Evolutionary conservation across 345 rosid species (phyloP).

Genomic region (Ailanthus altissimus): DNA sequence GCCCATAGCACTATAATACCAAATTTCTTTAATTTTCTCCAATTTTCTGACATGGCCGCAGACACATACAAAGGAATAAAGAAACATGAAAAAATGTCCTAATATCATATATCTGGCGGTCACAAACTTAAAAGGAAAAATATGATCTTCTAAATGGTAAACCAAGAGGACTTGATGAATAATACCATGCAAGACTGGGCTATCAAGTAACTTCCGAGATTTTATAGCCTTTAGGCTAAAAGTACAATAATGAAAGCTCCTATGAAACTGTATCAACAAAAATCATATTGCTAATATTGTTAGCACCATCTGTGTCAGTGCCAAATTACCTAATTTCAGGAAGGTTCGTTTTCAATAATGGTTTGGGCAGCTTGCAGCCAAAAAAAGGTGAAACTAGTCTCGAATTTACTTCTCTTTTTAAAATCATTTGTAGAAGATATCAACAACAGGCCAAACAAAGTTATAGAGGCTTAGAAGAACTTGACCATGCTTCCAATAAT

Average conservation of each 20-base stretch:
- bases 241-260: not conserved
- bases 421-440: not conserved
- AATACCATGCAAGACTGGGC: not conserved
- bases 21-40: too few relatives aligned
- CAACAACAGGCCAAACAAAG: not conserved
- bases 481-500: constrained; percentile 17
- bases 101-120: not conserved
- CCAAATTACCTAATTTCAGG: not conserved
- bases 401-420: not conserved
- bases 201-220: not conserved
- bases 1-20: not conserved
- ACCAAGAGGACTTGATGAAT: not conserved
- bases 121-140: not conserved
- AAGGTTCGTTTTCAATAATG: not conserved
- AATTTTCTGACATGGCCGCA: too few relatives aligned
- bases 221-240: not conserved
- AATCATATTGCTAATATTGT: too few relatives aligned
- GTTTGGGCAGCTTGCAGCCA: not conserved
- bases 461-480: not conserved
- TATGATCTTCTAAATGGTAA: not conserved
- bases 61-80: not conserved
- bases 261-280: not conserved
- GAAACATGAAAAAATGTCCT: not conserved
- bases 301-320: not conserved
- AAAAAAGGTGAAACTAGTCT: not conserved